Evolutionary conservation across 2,329 filamentous ascomycete species (phyloP), one percentile per base, ranked within the genome.

Genomic region (Blastomyces parvus): DNA sequence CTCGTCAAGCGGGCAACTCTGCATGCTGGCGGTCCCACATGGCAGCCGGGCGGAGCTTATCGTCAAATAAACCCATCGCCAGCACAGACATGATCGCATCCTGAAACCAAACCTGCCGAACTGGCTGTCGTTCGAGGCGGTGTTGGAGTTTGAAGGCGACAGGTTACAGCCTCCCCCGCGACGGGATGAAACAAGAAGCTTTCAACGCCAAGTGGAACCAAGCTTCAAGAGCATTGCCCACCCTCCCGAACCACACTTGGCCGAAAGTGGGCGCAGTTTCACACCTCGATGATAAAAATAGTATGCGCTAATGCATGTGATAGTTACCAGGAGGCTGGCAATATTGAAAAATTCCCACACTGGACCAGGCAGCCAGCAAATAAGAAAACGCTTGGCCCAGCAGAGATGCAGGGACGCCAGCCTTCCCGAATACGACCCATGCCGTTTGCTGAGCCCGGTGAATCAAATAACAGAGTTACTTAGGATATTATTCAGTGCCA

Each of bases 251-350:
- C 53, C 17, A 56, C 50, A 17, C 50, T 30, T 56, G 19, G 9
- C 33, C 33, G 13, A 56, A 56, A 33, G 30, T 19, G 27, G 55
- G 36, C 36, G 36, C 36, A 38, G 40, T 59, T 48, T 48, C 42
- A 48, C 25, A 48, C 22, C 38, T 48, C 22, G 33, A 59, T 48
- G 9, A 46, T 48, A 59, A 33, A 59, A 59, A 59, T 59, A 59
- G 58, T 17, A 59, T 38, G 19, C 25, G n/a, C 58, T 46, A 59
- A 59, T 59, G 58, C 58, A 59, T 42, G 42, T 59, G 58, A 59
- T 59, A 11, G 22, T n/a, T n/a, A n/a, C n/a, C n/a, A n/a, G n/a
- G n/a, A n/a, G n/a, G n/a, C 22, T 27, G 55, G n/a, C 40, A 19
- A 38, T 42, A n/a, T n/a, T n/a, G 53, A 40, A 40, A 40, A 57